phyloP scores from a whole-genome alignment of 805 yeast genomes.

The Priceomyces medius region DNA sequence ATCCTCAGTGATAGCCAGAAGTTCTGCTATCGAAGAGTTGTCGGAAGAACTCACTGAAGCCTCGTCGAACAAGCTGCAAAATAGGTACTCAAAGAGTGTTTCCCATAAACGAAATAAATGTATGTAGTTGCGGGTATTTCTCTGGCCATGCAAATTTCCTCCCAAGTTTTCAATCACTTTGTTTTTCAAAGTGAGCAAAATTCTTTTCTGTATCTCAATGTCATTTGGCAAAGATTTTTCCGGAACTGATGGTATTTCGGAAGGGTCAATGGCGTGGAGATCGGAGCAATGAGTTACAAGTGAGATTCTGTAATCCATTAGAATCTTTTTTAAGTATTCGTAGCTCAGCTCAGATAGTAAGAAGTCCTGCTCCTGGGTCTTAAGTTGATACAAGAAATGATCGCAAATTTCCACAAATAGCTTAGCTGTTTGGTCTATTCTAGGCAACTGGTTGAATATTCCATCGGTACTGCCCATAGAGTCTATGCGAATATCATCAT shows the following conservation, averaged over 20 bases:
- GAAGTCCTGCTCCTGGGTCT: background rate
- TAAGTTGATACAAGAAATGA: slow-evolving; percentile 19
- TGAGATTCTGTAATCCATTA: background rate
- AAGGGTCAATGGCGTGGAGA: background rate
- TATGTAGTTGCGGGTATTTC: slow-evolving; percentile 7
- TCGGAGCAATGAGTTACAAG: background rate
- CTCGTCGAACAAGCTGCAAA: slow-evolving; percentile 10
- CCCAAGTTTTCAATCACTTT: slow-evolving; percentile 17
- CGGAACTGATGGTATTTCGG: background rate
- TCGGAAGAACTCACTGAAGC: background rate
- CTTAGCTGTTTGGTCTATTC: slow-evolving; percentile 14
- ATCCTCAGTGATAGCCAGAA: too few relatives aligned
- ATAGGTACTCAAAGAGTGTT: slow-evolving; percentile 17
- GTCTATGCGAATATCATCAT: slow-evolving; percentile 27
- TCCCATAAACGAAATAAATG: slow-evolving; percentile 20
- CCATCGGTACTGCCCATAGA: slow-evolving; percentile 13
- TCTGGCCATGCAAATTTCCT: slow-evolving; percentile 7
- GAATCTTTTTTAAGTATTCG: background rate
- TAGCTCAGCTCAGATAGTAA: background rate
- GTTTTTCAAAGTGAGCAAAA: slow-evolving; percentile 1
- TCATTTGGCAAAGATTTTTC: background rate
- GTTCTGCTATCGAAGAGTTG: too few relatives aligned
- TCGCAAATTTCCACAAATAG: slow-evolving; percentile 25
- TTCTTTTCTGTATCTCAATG: background rate
- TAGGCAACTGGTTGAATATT: slow-evolving; percentile 19